phyloP scores from a whole-genome alignment of 306 rosid genomes.

The Cyclanthera cordifolia region DNA sequence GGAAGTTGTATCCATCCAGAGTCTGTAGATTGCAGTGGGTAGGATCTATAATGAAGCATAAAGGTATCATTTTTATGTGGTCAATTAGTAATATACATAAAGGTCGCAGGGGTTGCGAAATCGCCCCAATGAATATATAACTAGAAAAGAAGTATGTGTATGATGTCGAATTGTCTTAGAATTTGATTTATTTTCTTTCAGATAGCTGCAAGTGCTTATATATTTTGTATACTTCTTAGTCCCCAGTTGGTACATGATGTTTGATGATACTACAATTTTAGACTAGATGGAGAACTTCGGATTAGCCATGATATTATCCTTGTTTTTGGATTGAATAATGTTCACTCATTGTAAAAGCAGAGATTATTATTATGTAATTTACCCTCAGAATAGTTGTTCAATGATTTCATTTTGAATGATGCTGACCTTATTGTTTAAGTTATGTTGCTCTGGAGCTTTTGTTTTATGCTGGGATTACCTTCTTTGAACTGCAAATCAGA shows the following conservation, averaged over 20 bases:
- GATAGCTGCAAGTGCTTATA: constrained; percentile 9
- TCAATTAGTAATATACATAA: background rate
- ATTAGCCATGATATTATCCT: background rate
- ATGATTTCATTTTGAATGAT: background rate
- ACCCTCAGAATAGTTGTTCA: background rate
- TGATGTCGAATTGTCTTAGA: constrained; percentile 5
- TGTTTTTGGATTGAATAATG: background rate
- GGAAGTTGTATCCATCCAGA: constrained; percentile 3
- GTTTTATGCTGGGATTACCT: background rate
- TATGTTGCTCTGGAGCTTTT: background rate
- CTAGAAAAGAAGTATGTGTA: constrained; percentile 1
- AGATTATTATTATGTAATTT: background rate
- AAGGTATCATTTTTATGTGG: background rate
- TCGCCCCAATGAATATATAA: background rate
- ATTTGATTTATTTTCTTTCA: background rate
- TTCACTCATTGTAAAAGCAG: background rate
- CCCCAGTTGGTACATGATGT: background rate
- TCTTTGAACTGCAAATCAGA: background rate
- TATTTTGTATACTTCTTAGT: constrained; percentile 11
- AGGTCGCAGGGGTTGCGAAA: background rate
- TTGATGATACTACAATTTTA: background rate
- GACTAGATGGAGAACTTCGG: constrained; percentile 7
- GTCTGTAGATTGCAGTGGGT: constrained; percentile 9
- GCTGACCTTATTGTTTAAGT: background rate
- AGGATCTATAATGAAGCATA: constrained; percentile 1